Conservation (phyloP, 2,329 filamentous ascomycete genomes). For the Nannizziopsis barbatae region DNA sequence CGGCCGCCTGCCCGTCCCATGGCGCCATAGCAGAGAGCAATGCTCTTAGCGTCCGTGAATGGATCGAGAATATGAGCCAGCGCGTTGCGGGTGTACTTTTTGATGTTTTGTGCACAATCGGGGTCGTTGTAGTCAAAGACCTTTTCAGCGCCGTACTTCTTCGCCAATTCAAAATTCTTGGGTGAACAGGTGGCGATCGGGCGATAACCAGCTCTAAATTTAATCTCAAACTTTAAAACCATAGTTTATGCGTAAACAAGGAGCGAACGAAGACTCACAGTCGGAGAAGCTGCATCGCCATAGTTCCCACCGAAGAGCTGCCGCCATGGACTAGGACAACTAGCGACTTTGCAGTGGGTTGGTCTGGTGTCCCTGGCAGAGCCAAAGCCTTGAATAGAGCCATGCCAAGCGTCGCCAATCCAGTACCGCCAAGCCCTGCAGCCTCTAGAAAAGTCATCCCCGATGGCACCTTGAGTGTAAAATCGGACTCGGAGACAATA, state of each 20-base stretch:
- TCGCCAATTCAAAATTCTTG: constrained; percentile 26
- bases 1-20: constrained; percentile 18
- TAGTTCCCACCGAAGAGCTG: constrained; percentile 34
- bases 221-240: constrained; percentile 3
- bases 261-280: constrained; percentile 15
- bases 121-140: constrained; percentile 23
- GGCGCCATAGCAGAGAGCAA: constrained; percentile 18
- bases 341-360: constrained; percentile 14
- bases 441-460: constrained; percentile 24
- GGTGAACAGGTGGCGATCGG: constrained; percentile 29
- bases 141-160: constrained; percentile 26
- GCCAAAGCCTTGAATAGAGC: constrained; percentile 24
- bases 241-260: not conserved
- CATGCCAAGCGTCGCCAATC: constrained; percentile 22
- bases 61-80: constrained; percentile 15
- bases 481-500: constrained; percentile 21
- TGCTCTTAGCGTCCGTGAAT: constrained; percentile 12
- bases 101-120: constrained; percentile 13
- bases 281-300: constrained; percentile 23
- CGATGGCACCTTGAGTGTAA: constrained; percentile 25
- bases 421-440: constrained; percentile 25
- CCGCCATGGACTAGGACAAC: constrained; percentile 40
- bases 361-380: constrained; percentile 19
- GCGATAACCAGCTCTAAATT: constrained; percentile 19
- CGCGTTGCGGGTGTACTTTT: constrained; percentile 15